Conservation (phyloP, 2,329 filamentous ascomycete genomes). For the Aspergillus phoenicis region DNA sequence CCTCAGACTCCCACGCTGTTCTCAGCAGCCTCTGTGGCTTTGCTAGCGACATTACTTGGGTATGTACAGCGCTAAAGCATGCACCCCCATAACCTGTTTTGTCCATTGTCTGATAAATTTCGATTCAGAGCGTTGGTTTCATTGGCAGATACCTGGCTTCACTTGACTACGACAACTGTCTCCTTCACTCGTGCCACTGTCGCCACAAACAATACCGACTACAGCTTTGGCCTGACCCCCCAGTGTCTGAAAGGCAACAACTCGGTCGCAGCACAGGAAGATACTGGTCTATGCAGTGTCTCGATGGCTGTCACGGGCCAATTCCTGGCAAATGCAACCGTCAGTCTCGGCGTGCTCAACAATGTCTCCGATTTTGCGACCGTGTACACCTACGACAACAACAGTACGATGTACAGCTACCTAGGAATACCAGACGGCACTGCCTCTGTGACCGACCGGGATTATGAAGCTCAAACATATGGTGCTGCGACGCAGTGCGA, state of each 20-base stretch:
- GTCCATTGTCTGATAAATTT: background rate
- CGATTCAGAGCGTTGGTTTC: constrained; percentile 19
- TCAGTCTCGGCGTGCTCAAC: background rate
- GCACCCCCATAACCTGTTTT: background rate
- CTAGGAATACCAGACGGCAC: background rate
- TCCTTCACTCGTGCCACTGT: constrained; percentile 16
- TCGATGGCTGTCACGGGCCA: background rate
- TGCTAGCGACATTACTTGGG: background rate
- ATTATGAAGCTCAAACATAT: constrained; percentile 24
- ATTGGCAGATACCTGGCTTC: constrained; percentile 30
- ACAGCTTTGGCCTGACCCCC: constrained; percentile 7
- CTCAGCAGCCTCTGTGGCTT: background rate
- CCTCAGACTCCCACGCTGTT: constrained; percentile 12
- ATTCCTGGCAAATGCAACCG: background rate
- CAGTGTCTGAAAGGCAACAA: constrained; percentile 3
- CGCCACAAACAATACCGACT: background rate
- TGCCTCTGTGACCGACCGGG: constrained; percentile 3
- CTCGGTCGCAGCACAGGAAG: background rate
- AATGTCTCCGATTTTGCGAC: background rate
- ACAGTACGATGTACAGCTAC: background rate
- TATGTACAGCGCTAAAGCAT: background rate
- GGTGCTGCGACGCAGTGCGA: constrained; percentile 21
- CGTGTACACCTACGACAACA: background rate
- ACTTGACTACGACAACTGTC: constrained; percentile 28
- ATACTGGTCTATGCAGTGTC: background rate